Conservation (phyloP, 2,329 filamentous ascomycete genomes). For the Pseudocercospora crystallina region DNA sequence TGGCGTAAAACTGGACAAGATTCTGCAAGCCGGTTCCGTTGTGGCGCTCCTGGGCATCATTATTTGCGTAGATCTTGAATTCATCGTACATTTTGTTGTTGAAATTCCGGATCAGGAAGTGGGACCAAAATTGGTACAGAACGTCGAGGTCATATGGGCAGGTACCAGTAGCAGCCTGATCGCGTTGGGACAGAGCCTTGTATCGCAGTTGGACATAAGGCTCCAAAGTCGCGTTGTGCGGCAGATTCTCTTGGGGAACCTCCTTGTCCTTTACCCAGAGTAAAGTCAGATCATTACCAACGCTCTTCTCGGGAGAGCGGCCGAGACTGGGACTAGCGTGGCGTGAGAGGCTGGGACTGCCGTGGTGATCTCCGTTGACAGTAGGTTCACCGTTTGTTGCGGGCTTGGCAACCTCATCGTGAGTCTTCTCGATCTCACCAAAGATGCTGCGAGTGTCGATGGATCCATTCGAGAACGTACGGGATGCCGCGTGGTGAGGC, state of each 20-base stretch:
- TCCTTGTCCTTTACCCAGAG: constrained; percentile 55
- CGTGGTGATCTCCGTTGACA: constrained; percentile 25
- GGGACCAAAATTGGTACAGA: constrained; percentile 73
- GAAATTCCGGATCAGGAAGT: constrained; percentile 72
- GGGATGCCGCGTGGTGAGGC: constrained; percentile 42
- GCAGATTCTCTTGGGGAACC: constrained; percentile 43
- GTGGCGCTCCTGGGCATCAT: constrained; percentile 57
- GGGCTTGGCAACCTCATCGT: constrained; percentile 37
- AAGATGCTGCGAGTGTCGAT: constrained; percentile 55
- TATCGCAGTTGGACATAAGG: constrained; percentile 50
- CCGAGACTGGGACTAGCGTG: constrained; percentile 20
- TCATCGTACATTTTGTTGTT: constrained; percentile 74
- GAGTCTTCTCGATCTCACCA: constrained; percentile 44
- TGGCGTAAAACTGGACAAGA: constrained; percentile 66
- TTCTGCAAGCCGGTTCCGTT: constrained; percentile 59
- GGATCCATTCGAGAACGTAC: constrained; percentile 57
- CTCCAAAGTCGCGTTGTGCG: constrained; percentile 48
- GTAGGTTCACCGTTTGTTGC: constrained; percentile 37
- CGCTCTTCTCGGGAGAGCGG: constrained; percentile 19
- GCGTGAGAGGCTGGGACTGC: constrained; percentile 12
- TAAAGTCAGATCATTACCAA: constrained; percentile 32
- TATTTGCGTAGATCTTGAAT: constrained; percentile 66
- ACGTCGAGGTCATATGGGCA: constrained; percentile 62
- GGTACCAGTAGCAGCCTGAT: constrained; percentile 42
- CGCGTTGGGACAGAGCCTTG: constrained; percentile 52